phyloP scores from a whole-genome alignment of 2,329 filamentous ascomycete species.

The Orbilia ellipsospora region DNA sequence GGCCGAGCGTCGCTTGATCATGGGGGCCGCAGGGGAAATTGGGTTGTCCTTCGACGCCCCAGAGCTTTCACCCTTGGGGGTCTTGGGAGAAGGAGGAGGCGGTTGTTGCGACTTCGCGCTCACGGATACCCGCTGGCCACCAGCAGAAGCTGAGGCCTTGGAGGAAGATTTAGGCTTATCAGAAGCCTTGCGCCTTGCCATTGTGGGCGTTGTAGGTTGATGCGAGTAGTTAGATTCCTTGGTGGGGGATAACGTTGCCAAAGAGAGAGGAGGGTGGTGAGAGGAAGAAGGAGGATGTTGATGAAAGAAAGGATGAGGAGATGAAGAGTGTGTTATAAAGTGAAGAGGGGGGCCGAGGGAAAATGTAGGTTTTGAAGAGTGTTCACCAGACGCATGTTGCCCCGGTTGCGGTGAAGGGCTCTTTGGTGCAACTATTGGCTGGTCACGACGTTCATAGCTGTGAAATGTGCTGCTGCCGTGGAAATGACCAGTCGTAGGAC shows the following conservation, averaged over 20 bases:
- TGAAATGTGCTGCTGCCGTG: slow-evolving; percentile 18
- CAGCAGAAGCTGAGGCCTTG: slow-evolving; percentile 24
- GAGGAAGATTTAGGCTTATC: slow-evolving; percentile 35
- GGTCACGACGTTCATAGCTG: slow-evolving; percentile 45
- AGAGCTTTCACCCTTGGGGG: slow-evolving; percentile 28
- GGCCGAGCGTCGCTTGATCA: slow-evolving; percentile 48
- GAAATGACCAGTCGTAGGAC: slow-evolving; percentile 44
- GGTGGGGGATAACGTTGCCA: slow-evolving; percentile 29
- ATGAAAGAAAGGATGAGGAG: slow-evolving; percentile 27
- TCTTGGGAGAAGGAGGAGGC: slow-evolving; percentile 40
- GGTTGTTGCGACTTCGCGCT: slow-evolving; percentile 36
- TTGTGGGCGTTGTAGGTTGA: slow-evolving; percentile 47
- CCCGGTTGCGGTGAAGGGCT: slow-evolving; percentile 36
- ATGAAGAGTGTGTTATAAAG: slow-evolving; percentile 18
- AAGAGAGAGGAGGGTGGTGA: slow-evolving; percentile 10
- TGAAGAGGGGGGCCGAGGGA: slow-evolving; percentile 42
- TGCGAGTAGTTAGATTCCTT: slow-evolving; percentile 28
- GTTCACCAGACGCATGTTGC: slow-evolving; percentile 7
- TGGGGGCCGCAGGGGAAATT: slow-evolving; percentile 38
- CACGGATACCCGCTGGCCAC: slow-evolving; percentile 31
- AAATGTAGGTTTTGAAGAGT: slow-evolving; percentile 8
- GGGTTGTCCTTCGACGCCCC: slow-evolving; percentile 26
- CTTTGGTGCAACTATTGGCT: slow-evolving; percentile 52
- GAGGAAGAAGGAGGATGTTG: slow-evolving; percentile 19
- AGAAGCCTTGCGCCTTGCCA: slow-evolving; percentile 31